A percentile compares a stretch with the other conserved stretches of the same genome.
These are phyloP conservation scores for Eucalyptus erythrocorys DNA, from an alignment of 345 rosid species.

Conservation along the genomic window DNA sequence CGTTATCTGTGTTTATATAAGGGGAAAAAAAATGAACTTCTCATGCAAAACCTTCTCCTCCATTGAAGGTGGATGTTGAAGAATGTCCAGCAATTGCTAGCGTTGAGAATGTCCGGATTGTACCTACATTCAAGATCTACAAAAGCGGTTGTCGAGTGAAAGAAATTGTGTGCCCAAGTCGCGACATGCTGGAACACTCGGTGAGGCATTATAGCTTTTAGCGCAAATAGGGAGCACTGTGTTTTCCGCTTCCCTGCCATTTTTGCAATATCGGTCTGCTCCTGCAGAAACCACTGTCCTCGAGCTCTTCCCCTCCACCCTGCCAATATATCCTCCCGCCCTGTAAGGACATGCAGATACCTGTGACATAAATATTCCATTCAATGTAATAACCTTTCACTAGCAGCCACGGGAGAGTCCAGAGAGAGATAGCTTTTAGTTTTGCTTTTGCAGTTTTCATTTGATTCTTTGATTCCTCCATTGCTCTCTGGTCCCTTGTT, in stretches of 20 bases:
- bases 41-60: neutral
- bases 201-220: slow-evolving; percentile 91
- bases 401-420: slow-evolving; percentile 22
- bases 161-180: slow-evolving; percentile 90
- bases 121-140: slow-evolving; percentile 95
- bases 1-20: neutral
- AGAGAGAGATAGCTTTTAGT: slow-evolving; percentile 38
- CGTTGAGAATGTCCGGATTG: slow-evolving; percentile 78
- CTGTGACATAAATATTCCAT: slow-evolving; percentile 30
- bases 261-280: neutral
- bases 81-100: slow-evolving; percentile 38
- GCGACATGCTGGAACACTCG: slow-evolving; percentile 73
- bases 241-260: neutral
- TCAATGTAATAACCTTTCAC: slow-evolving; percentile 20
- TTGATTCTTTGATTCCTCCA: slow-evolving; percentile 60
- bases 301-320: slow-evolving; percentile 12
- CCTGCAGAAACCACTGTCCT: neutral
- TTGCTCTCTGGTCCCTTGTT: slow-evolving; percentile 32
- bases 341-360: slow-evolving; percentile 22
- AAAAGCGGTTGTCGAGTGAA: slow-evolving; percentile 71
- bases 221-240: slow-evolving; percentile 18
- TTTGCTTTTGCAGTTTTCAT: slow-evolving; percentile 24
- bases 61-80: slow-evolving; percentile 59
- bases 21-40: neutral
- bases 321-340: slow-evolving; percentile 6